A percentile compares a stretch with the other conserved stretches of the same genome.
Conservation (phyloP, 345 rosid genomes). For the Lenwebbia sp. region DNA sequence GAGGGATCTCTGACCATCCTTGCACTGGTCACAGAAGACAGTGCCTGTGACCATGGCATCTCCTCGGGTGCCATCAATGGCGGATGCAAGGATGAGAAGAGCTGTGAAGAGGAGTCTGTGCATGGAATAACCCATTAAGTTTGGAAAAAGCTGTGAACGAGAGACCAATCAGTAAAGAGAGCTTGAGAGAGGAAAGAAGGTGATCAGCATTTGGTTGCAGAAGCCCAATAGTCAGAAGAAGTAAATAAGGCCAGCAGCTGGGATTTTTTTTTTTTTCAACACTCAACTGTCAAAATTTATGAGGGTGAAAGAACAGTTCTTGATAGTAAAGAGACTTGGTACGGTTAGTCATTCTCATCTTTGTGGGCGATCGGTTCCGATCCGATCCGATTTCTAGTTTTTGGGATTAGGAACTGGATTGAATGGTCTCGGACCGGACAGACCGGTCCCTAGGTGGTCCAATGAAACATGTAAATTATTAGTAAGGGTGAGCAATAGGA, state of each 20-base stretch:
- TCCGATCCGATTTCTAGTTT: too few species aligned
- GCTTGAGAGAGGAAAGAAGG: background rate
- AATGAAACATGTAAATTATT: too few species aligned
- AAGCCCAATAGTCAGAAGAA: background rate
- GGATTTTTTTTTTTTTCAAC: conserved; percentile 9
- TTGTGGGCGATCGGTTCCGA: too few species aligned
- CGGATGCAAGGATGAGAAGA: conserved; percentile 36
- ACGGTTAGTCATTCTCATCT: background rate
- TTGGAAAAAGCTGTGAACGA: conserved; percentile 29
- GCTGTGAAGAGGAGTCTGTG: conserved; percentile 17
- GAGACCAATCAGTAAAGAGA: background rate
- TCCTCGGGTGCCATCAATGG: conserved; percentile 35
- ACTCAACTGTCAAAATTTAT: conserved; percentile 53
- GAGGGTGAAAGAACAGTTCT: conserved; percentile 1
- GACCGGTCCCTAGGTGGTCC: too few species aligned
- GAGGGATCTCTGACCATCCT: conserved; percentile 61
- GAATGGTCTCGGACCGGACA: too few species aligned
- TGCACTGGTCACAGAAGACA: conserved; percentile 90
- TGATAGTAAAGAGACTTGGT: background rate
- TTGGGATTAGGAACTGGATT: too few species aligned
- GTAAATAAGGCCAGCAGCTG: background rate
- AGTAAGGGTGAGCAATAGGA: too few species aligned
- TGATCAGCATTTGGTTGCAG: background rate
- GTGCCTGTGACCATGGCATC: conserved; percentile 57
- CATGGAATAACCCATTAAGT: background rate